A percentile compares a stretch with the other conserved stretches of the same genome.
phyloP scores from a whole-genome alignment of 768 basidiomycete genomes.

The Coprinopsis strossmayeri region DNA sequence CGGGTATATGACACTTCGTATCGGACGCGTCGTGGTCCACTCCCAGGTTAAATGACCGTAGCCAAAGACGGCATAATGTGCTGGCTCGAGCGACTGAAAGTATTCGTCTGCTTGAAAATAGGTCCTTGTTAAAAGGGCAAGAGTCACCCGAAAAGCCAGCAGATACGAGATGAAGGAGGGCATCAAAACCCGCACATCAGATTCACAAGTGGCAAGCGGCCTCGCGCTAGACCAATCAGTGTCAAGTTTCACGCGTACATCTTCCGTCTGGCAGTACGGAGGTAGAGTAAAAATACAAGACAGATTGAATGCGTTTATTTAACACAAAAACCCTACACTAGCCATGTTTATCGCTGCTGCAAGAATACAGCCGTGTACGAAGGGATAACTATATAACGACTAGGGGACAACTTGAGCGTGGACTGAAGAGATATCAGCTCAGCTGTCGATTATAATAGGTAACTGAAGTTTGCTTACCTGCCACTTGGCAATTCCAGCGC shows the following conservation, averaged over 20 bases:
- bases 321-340: no score
- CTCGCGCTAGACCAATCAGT: no score
- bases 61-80: constrained; percentile 83
- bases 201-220: no score
- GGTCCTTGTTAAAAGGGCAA: constrained; percentile 69
- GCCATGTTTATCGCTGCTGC: no score
- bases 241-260: no score
- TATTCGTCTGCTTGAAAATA: constrained; percentile 98
- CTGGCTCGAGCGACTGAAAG: constrained; percentile 91
- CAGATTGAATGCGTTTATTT: no score
- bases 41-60: constrained; percentile 96
- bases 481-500: constrained; percentile 47
- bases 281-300: no score
- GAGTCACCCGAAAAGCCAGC: constrained; percentile 44
- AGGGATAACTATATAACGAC: constrained; percentile 27
- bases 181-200: background rate
- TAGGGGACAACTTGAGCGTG: constrained; percentile 20
- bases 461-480: constrained; percentile 31
- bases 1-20: constrained; percentile 80
- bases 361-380: constrained; percentile 25
- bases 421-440: constrained; percentile 14
- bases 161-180: constrained; percentile 16
- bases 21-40: constrained; percentile 67
- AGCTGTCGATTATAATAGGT: background rate
- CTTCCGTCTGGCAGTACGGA: no score